phyloP scores from a whole-genome alignment of 1,284 basidiomycete species.

The Laetiporus sulphureus region DNA sequence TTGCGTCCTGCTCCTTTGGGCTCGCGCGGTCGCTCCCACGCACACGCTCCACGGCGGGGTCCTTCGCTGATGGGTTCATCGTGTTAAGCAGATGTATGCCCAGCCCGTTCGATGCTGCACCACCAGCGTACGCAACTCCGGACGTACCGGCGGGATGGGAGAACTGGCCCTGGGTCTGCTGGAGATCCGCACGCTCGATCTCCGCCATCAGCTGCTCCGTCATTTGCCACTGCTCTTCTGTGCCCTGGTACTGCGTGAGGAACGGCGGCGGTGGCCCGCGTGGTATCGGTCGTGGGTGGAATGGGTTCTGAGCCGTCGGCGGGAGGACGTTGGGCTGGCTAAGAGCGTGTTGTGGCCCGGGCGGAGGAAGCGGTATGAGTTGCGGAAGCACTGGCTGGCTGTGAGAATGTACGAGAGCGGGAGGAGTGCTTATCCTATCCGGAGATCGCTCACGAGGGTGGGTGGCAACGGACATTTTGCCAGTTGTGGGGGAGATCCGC shows the following conservation, averaged over 20 bases:
- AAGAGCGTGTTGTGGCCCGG: constrained; percentile 25
- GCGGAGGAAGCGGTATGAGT: constrained; percentile 12
- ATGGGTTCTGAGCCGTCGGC: constrained; percentile 28
- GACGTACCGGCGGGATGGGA: constrained; percentile 32
- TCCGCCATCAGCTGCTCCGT: constrained; percentile 64
- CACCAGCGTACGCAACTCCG: constrained; percentile 47
- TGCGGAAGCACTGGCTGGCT: constrained; percentile 17
- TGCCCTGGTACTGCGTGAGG: constrained; percentile 40
- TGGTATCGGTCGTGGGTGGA: constrained; percentile 54
- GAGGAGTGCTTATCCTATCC: constrained; percentile 27
- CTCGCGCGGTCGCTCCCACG: constrained; percentile 45
- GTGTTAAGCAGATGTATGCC: constrained; percentile 11
- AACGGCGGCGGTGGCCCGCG: constrained; percentile 46
- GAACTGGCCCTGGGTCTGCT: constrained; percentile 23
- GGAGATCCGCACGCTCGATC: constrained; percentile 53
- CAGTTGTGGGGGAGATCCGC: constrained; percentile 28
- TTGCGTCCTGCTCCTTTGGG: constrained; percentile 37
- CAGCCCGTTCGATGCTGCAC: constrained; percentile 31
- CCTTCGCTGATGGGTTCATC: constrained; percentile 37
- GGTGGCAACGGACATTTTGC: constrained; percentile 36
- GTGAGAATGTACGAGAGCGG: constrained; percentile 26
- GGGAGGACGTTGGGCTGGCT: constrained; percentile 27
- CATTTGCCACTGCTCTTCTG: constrained; percentile 57
- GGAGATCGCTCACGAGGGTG: constrained; percentile 23
- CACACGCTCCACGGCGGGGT: constrained; percentile 48